Conservation (phyloP, 2,329 filamentous ascomycete species). For the Fusarium globosum region DNA sequence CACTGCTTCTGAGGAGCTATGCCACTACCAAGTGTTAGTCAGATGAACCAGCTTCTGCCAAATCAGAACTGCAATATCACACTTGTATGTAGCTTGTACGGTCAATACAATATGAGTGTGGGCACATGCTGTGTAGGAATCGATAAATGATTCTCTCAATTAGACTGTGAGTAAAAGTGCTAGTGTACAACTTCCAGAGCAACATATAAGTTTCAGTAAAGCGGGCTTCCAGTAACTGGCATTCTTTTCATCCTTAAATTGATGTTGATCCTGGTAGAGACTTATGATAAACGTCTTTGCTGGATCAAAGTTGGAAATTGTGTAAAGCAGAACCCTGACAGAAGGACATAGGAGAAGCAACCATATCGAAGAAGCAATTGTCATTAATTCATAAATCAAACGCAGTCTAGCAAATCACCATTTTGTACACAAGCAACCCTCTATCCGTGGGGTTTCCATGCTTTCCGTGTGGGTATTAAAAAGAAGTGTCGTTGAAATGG, state of each 20-base stretch:
- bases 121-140: background rate
- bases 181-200: conserved; percentile 25
- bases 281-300: background rate
- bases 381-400: conserved; percentile 48
- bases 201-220: conserved; percentile 9
- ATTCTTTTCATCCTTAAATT: conserved; percentile 9
- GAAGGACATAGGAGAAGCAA: conserved; percentile 7
- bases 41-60: background rate
- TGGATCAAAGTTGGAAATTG: conserved; percentile 8
- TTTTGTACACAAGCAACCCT: conserved; percentile 44
- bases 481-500: conserved; percentile 46
- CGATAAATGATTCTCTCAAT: background rate
- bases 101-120: background rate
- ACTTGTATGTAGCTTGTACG: background rate
- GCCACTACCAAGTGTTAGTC: background rate
- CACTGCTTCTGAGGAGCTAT: conserved; percentile 1
- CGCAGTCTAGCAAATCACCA: conserved; percentile 39
- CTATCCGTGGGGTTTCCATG: conserved; percentile 33
- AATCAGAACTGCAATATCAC: background rate
- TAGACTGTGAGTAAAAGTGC: conserved; percentile 1
- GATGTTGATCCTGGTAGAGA: background rate
- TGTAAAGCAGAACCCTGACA: conserved; percentile 8
- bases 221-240: background rate
- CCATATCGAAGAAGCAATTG: conserved; percentile 27
- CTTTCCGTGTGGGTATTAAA: conserved; percentile 47